These are phyloP conservation scores for Phytophthora tubulina DNA, from an alignment of 352 stramenopile genomes.

Conservation along the genomic window DNA sequence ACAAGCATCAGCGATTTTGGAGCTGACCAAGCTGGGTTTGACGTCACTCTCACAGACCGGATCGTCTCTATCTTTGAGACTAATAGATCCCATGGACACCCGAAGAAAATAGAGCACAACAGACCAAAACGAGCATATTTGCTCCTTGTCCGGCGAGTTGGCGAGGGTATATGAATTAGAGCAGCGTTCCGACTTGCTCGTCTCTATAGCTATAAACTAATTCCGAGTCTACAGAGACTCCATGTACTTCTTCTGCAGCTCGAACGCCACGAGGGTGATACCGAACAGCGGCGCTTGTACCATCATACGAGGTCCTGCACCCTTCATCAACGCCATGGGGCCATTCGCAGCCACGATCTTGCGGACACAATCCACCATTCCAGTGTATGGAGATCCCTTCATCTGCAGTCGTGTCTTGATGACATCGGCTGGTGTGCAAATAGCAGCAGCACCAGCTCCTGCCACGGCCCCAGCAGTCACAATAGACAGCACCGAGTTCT, in stretches of 20 bases:
- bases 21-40: not conserved
- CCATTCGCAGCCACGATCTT: slow-evolving; percentile 85
- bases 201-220: slow-evolving; percentile 20
- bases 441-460: slow-evolving; percentile 66
- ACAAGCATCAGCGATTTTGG: not conserved
- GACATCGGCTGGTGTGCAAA: slow-evolving; percentile 81
- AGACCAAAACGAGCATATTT: slow-evolving; percentile 9
- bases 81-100: slow-evolving; percentile 13
- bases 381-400: slow-evolving; percentile 79
- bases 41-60: slow-evolving; percentile 15
- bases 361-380: slow-evolving; percentile 85
- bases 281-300: slow-evolving; percentile 88
- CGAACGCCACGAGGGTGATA: slow-evolving; percentile 87
- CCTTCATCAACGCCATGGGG: slow-evolving; percentile 88
- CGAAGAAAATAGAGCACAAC: slow-evolving; percentile 23
- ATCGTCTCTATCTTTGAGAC: slow-evolving; percentile 9
- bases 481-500: slow-evolving; percentile 68
- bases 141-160: slow-evolving; percentile 16
- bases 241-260: slow-evolving; percentile 92
- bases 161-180: slow-evolving; percentile 21
- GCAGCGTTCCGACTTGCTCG: slow-evolving; percentile 2
- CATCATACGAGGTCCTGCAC: slow-evolving; percentile 84
- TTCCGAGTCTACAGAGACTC: slow-evolving; percentile 52
- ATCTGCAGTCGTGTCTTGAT: slow-evolving; percentile 93
- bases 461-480: slow-evolving; percentile 70